Percentiles rank a stretch among this genome's conserved stretches.
phyloP scores from a whole-genome alignment of 805 yeast species.

The Monosporozyma yasuniensis region DNA sequence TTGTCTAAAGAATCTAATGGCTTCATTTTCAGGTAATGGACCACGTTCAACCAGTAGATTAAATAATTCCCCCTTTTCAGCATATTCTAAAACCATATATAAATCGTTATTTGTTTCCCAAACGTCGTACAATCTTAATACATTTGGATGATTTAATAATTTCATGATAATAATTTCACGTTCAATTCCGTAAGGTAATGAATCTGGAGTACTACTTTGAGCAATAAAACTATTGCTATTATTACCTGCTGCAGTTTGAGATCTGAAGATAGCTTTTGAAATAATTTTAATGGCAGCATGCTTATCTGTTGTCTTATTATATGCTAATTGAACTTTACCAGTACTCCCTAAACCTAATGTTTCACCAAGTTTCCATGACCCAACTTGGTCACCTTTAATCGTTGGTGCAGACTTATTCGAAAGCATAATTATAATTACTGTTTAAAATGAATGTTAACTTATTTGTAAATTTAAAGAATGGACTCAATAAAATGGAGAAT shows the following conservation, averaged over 20 bases:
- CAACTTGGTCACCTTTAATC: conserved; percentile 43
- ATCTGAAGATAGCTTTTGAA: conserved; percentile 61
- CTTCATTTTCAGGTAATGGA: conserved; percentile 79
- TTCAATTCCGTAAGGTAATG: conserved; percentile 76
- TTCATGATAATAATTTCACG: conserved; percentile 83
- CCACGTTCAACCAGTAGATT: conserved; percentile 87
- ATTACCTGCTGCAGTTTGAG: conserved; percentile 17
- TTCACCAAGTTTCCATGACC: conserved; percentile 95
- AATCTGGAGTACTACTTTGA: conserved; percentile 35
- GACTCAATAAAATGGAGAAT: background rate
- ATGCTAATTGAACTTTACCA: conserved; percentile 88
- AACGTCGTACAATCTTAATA: conserved; percentile 70
- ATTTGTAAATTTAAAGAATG: background rate
- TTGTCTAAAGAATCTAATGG: conserved; percentile 80
- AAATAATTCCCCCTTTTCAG: conserved; percentile 95
- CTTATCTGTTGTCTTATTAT: conserved; percentile 74
- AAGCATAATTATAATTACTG: conserved; percentile 1
- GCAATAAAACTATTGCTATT: conserved; percentile 19
- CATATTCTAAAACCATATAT: conserved; percentile 85
- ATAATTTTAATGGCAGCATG: conserved; percentile 95
- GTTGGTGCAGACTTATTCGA: conserved; percentile 13
- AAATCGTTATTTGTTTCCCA: conserved; percentile 81
- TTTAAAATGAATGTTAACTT: background rate
- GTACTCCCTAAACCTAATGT: conserved; percentile 96
- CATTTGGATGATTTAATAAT: conserved; percentile 66